These are phyloP conservation scores for Heliamphora exappendiculata DNA, from an alignment of 148 eudicot species.

Conservation along the genomic window DNA sequence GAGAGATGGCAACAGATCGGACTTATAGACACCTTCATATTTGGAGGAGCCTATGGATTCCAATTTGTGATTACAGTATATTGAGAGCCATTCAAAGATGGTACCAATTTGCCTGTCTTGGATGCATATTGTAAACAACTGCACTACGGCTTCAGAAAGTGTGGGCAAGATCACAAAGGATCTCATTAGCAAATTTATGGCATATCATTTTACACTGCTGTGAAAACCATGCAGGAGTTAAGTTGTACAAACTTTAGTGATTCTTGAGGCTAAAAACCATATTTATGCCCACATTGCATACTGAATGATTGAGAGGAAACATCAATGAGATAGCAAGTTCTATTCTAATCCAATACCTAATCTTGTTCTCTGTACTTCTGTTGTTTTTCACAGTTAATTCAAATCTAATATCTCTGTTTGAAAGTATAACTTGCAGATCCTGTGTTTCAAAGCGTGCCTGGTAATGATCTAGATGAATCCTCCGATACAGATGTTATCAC, in stretches of 20 bases:
- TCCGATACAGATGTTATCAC: conserved; percentile 21
- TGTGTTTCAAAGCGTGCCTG: conserved; percentile 39
- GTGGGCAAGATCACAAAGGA: neutral
- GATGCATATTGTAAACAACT: neutral
- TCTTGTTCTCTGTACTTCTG: neutral
- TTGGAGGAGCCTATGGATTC: neutral
- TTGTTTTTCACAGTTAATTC: neutral
- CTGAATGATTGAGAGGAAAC: neutral
- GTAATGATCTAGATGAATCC: conserved; percentile 30
- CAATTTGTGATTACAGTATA: neutral
- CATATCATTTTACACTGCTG: neutral
- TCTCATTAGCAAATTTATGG: neutral
- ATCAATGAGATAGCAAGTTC: neutral
- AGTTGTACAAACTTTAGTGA: neutral
- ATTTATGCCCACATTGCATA: neutral
- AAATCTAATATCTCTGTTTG: conserved; percentile 9
- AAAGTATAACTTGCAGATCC: conserved; percentile 35
- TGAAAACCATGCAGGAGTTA: neutral
- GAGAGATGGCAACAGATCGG: neutral
- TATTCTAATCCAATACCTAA: neutral
- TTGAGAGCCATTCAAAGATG: neutral
- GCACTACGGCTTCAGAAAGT: neutral
- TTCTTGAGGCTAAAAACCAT: neutral
- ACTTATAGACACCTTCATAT: neutral
- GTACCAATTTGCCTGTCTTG: neutral